Evolutionary conservation across 345 rosid genomes (phyloP), one percentile per base, ranked within the genome.

Genomic region (Balakata baccata): DNA sequence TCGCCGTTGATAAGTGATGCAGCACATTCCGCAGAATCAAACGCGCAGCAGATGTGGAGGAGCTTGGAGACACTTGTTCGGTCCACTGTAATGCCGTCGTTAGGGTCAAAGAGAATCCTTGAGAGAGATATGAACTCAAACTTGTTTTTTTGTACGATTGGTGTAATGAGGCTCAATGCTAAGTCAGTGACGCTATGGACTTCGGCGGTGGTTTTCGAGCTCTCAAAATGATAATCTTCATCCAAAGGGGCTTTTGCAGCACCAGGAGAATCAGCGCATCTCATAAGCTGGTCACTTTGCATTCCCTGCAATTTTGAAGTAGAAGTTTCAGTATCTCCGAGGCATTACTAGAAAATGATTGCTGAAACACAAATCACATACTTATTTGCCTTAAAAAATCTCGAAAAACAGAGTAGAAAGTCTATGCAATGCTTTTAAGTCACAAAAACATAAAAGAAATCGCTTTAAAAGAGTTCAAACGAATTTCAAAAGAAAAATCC

Each of bases 11-110:
- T 37, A 60, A 90, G 83, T 4, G 87, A 77, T 10, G 85, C 43
- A 56, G 96, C 89, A 71, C 97, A 90, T 63, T 72, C 74, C 1
- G 85, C 66, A 49, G 98, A 76, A 76, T 92, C 94, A 74, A 74
- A 77, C 34, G 68, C 7, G 73, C 98, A 92, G 66, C 97, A 88
- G 72, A 77, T 45, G 43, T 64, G 81, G 57, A 92, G 92, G 49
- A 90, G 84, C 76, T 84, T 84, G 34, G 81, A 66, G 50, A 72
- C 54, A 25, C 47, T 38, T 3, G 67, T 38, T 58, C 89, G 81
- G 72, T 84, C 81, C 7, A 63, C 61, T 29, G 73, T 74, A 11
- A 74, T n/a, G 71, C 73, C 79, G 53, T 69, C 66, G 63, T 16
- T 37, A 16, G 20, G 3, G 29, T 37, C 3, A 39, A 74, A 51